These are phyloP conservation scores for Phaffomyces thermotolerans DNA, from an alignment of 805 yeast species.

Conservation along the genomic window DNA sequence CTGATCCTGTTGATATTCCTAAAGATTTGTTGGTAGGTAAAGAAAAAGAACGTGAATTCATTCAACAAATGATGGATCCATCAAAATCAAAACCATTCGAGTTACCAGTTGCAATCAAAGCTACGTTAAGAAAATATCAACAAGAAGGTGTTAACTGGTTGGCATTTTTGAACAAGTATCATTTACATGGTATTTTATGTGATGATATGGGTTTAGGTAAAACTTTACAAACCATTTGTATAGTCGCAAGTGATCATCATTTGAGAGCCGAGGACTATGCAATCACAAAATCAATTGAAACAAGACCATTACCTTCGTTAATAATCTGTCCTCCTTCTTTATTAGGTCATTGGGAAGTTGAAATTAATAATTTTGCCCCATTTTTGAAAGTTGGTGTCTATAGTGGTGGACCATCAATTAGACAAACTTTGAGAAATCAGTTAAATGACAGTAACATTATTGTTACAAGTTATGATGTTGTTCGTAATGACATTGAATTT, in stretches of 20 bases:
- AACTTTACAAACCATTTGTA: conserved; percentile 94
- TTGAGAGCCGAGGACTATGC: conserved; percentile 63
- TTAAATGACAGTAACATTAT: conserved; percentile 68
- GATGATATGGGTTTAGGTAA: conserved; percentile 99
- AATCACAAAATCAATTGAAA: conserved; percentile 54
- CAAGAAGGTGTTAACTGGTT: conserved; percentile 99
- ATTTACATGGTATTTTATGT: conserved; percentile 93
- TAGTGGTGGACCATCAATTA: conserved; percentile 83
- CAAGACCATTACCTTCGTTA: conserved; percentile 71
- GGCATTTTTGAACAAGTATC: conserved; percentile 89
- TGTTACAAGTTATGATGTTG: conserved; percentile 93
- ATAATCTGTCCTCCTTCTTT: conserved; percentile 95
- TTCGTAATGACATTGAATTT: conserved; percentile 78
- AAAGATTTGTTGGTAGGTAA: conserved; percentile 76
- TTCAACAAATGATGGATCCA: conserved; percentile 97
- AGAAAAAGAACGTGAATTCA: conserved; percentile 88
- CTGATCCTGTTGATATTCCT: conserved; percentile 91
- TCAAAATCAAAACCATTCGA: conserved; percentile 80
- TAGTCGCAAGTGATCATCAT: conserved; percentile 93
- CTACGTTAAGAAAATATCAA: conserved; percentile 89
- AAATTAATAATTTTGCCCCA: conserved; percentile 83
- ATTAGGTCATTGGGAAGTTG: conserved; percentile 99
- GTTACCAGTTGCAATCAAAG: conserved; percentile 86
- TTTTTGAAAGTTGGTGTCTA: conserved; percentile 75
- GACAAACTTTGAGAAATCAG: conserved; percentile 48